Conservation (phyloP, 2,329 filamentous ascomycete genomes). For the Epichloe sylvatica region DNA sequence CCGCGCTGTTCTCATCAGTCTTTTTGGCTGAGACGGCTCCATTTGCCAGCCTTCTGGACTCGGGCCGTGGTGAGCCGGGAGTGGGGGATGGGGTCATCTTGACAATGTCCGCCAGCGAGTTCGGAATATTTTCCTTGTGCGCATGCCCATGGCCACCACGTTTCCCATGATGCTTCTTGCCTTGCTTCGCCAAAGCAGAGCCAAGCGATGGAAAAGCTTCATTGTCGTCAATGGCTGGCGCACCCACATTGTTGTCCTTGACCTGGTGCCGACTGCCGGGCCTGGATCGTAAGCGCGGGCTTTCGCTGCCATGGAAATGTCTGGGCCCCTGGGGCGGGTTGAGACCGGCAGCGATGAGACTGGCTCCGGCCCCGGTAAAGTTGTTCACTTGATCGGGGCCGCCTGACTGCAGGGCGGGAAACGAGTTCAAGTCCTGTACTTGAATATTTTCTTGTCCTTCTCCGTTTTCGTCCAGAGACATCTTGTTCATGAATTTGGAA, state of each 20-base stretch:
- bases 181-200: conserved; percentile 57
- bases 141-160: conserved; percentile 65
- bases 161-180: conserved; percentile 89
- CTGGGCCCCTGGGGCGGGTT: conserved; percentile 60
- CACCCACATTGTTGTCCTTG: conserved; percentile 47
- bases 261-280: conserved; percentile 63
- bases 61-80: conserved; percentile 44
- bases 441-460: conserved; percentile 56
- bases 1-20: conserved; percentile 62
- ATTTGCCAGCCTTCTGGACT: conserved; percentile 27
- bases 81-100: conserved; percentile 86
- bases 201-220: conserved; percentile 89
- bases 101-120: conserved; percentile 82
- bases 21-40: conserved; percentile 1
- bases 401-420: conserved; percentile 57
- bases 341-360: conserved; percentile 36
- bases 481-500: conserved; percentile 66
- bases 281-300: conserved; percentile 63
- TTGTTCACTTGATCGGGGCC: conserved; percentile 44
- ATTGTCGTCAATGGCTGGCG: conserved; percentile 76
- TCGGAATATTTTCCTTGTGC: conserved; percentile 56
- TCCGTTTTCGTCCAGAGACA: conserved; percentile 56
- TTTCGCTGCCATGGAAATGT: conserved; percentile 44
- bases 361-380: conserved; percentile 36
- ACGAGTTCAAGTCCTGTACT: conserved; percentile 71